Percentiles rank a stretch among this genome's conserved stretches.
phyloP scores from a whole-genome alignment of 2,329 filamentous ascomycete genomes.

The Monilinia laxa region DNA sequence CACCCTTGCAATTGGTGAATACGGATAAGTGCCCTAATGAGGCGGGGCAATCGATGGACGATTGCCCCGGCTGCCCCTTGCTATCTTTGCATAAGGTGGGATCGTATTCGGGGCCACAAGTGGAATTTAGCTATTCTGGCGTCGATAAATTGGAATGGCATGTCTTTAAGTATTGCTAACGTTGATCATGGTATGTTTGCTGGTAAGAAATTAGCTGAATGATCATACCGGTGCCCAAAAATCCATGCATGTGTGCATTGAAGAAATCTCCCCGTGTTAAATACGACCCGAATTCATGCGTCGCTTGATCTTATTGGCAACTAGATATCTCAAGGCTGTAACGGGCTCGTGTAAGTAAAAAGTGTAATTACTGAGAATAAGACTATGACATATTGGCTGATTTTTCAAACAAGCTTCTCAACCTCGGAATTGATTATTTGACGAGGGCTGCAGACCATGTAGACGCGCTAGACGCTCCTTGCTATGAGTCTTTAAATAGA shows the following conservation, averaged over 20 bases:
- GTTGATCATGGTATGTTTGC: background rate
- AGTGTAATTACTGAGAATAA: background rate
- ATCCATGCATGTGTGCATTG: background rate
- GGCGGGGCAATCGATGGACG: background rate
- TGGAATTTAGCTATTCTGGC: background rate
- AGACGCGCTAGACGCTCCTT: background rate
- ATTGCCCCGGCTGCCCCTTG: background rate
- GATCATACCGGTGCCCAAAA: background rate
- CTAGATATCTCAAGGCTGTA: background rate
- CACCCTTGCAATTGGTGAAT: too few species aligned
- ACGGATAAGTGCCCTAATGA: slow-evolving; percentile 16
- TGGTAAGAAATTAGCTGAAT: background rate
- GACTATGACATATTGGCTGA: background rate
- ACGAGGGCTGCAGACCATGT: background rate
- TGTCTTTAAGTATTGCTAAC: background rate
- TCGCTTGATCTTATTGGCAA: background rate
- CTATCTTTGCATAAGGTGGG: too few species aligned
- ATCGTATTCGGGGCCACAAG: background rate
- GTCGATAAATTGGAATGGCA: background rate
- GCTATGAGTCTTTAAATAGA: too few species aligned
- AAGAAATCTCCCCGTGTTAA: background rate
- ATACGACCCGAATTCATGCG: background rate
- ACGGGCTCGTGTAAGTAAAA: background rate
- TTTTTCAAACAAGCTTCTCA: background rate
- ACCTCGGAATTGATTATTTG: background rate